phyloP scores from a whole-genome alignment of 139 green algal genomes.

The Medakamo hakoo region DNA sequence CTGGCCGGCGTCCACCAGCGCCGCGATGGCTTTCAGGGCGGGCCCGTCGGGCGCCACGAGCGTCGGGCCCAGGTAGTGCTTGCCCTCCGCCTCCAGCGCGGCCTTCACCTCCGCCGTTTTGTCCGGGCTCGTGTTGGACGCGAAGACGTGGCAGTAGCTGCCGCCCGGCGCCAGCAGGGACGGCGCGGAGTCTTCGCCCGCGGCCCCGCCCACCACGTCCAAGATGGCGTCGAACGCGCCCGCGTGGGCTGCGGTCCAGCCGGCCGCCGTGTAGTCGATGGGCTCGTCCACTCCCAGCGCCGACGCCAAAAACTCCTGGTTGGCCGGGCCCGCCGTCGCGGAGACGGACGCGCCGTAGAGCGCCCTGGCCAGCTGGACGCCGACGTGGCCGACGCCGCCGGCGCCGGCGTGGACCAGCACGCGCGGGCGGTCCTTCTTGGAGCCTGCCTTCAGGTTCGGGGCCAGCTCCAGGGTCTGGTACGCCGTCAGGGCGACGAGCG shows the following conservation, averaged over 20 bases:
- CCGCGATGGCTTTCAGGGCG: slow-evolving; percentile 11
- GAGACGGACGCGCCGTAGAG: slow-evolving; percentile 8
- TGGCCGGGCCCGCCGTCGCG: slow-evolving; percentile 4
- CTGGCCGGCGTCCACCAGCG: slow-evolving; percentile 12
- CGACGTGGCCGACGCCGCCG: slow-evolving; percentile 29
- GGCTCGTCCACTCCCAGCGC: slow-evolving; percentile 11
- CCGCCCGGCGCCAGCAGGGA: slow-evolving; percentile 7
- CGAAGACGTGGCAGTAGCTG: slow-evolving; percentile 6
- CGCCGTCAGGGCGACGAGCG: slow-evolving; percentile 14
- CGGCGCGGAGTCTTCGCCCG: slow-evolving; percentile 3
- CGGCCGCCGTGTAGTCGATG: slow-evolving; percentile 3
- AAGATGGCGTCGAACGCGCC: not conserved
- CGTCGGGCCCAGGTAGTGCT: slow-evolving; percentile 1
- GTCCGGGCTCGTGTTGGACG: slow-evolving; percentile 1
- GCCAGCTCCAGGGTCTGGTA: slow-evolving; percentile 12
- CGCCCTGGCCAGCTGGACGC: slow-evolving; percentile 17
- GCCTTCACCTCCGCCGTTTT: not conserved
- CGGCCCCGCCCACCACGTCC: slow-evolving; percentile 1
- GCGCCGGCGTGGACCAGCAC: slow-evolving; percentile 25
- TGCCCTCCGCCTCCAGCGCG: slow-evolving; percentile 4
- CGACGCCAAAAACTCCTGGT: slow-evolving; percentile 5
- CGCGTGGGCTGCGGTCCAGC: not conserved
- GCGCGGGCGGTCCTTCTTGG: slow-evolving; percentile 1
- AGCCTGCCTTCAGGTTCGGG: not conserved
- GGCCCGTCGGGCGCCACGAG: slow-evolving; percentile 7